Evolutionary conservation across 208 protist genomes (phyloP), one percentile per base, ranked within the genome.

Genomic region (Leptomonas pyrrhocoris): DNA sequence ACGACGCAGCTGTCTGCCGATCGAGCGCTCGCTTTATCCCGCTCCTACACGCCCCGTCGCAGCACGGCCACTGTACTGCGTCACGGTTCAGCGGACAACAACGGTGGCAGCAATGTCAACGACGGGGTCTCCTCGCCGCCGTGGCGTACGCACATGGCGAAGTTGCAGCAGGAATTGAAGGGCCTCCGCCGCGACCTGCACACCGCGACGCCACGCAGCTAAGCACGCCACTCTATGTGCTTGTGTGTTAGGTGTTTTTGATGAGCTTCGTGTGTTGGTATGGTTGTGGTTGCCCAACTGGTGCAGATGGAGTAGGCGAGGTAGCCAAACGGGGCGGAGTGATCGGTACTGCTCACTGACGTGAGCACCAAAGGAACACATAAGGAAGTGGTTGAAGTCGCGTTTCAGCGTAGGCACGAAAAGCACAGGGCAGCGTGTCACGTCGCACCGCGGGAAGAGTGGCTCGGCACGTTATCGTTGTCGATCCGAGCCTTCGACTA

Each of bases 151-250:
- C 71, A 76, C 51, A 89, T 90, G 80, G 25, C 51, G 0, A 69
- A 79, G 45, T 68, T 94, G 58, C 73, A 85, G 65, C 72, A 60
- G 16, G 88, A 91, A 43, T 59, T 94, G 57, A 71, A 73, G 15
- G 64, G 79, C 13, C 79, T 93, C 38, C 77, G 78, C 19, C 72
- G 74, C 15, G 85, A 89, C 28, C 55, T 89, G 38, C 72, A 51
- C 40, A 30, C 59, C 1, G 27, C 62, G 1, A 54, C 51, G 12
- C 58, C 66, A 43, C 58, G 30, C 4, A 21, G 28, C 11, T 56
- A 56, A 28, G 38, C 38, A 15, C 38, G 38, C 38, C 38, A 15
- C 6, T 13, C 9, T 13, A 42, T 13, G 13, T 13, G 38, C 38
- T 15, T 15, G 13, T 42, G 13, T 13, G n/a, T n/a, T n/a, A n/a